Conservation (phyloP, 768 basidiomycete genomes). For the Russula emetica region DNA sequence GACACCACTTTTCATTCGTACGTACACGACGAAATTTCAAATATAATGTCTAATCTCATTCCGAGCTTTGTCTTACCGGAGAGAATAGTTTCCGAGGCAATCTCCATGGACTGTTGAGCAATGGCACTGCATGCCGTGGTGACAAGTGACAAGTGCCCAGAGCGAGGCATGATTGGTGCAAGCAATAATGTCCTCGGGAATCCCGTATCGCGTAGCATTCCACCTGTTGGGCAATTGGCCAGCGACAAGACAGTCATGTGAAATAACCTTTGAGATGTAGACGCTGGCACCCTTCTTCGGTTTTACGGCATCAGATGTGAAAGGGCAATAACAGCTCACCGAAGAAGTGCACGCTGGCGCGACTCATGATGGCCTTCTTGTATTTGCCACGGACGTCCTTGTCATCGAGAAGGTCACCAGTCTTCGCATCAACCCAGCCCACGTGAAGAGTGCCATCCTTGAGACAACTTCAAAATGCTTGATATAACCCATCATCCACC, state of each 20-base stretch:
- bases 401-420: slow-evolving; percentile 91
- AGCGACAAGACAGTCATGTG: slow-evolving; percentile 89
- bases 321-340: slow-evolving; percentile 45
- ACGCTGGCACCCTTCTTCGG: slow-evolving; percentile 97
- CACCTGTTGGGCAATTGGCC: slow-evolving; percentile 98
- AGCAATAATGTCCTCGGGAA: slow-evolving; percentile 91
- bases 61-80: slow-evolving; percentile 97
- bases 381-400: slow-evolving; percentile 93
- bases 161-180: slow-evolving; percentile 90
- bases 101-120: slow-evolving; percentile 95
- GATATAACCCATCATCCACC: slow-evolving; percentile 98
- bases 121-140: slow-evolving; percentile 82
- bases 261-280: slow-evolving; percentile 90
- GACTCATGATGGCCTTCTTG: slow-evolving; percentile 87
- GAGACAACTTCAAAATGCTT: slow-evolving; percentile 98
- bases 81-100: slow-evolving; percentile 92
- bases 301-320: slow-evolving; percentile 52
- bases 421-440: slow-evolving; percentile 97
- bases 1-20: no score
- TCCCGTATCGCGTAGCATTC: slow-evolving; percentile 94
- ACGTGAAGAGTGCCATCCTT: slow-evolving; percentile 91
- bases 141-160: slow-evolving; percentile 94
- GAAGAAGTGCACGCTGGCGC: slow-evolving; percentile 90
- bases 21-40: no score
- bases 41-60: no score